These are phyloP conservation scores for Kockiozyma suomiensis DNA, from an alignment of 805 yeast species.

Conservation along the genomic window DNA sequence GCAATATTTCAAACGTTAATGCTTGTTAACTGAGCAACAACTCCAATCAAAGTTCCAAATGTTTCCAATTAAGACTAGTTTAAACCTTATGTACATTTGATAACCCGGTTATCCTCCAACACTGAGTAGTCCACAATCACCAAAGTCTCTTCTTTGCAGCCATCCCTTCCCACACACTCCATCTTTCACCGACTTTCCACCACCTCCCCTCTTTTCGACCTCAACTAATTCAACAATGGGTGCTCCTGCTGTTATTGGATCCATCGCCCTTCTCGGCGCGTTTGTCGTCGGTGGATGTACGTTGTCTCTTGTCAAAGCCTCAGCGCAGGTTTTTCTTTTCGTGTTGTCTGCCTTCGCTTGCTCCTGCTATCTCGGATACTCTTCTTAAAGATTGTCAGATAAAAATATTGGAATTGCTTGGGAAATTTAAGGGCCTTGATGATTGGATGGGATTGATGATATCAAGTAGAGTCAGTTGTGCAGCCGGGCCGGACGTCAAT, in stretches of 20 bases:
- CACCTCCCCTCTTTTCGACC: conserved; percentile 4
- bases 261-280: conserved; percentile 41
- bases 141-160: conserved; percentile 9
- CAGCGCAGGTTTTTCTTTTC: conserved; percentile 1
- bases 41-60: background rate
- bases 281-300: conserved; percentile 45
- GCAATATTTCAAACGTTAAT: too few species aligned
- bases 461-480: background rate
- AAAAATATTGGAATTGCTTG: background rate
- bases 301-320: conserved; percentile 20
- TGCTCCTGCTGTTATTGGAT: conserved; percentile 37
- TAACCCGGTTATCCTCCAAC: conserved; percentile 10
- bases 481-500: background rate
- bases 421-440: background rate
- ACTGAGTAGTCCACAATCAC: conserved; percentile 9
- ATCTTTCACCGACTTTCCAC: background rate
- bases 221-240: conserved; percentile 26
- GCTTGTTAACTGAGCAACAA: background rate
- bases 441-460: background rate
- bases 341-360: background rate
- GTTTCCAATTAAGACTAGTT: background rate
- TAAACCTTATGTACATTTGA: background rate
- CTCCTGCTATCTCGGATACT: background rate
- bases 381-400: background rate
- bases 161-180: conserved; percentile 8